Conservation (phyloP, 345 rosid genomes). For the Rhizophora mangle region DNA sequence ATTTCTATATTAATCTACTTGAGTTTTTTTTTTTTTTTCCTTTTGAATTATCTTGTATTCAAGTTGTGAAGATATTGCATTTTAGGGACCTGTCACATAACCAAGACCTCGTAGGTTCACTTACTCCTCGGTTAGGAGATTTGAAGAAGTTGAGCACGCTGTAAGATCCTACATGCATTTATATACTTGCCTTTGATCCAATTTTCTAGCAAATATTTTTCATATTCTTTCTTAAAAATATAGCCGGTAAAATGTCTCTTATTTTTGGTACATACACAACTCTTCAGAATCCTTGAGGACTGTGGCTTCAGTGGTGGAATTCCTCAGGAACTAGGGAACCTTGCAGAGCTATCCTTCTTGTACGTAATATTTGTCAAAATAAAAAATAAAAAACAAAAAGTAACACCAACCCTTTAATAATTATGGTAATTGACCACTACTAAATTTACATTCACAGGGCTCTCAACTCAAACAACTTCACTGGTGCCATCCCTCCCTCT, state of each 20-base stretch:
- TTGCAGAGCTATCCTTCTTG: constrained; percentile 77
- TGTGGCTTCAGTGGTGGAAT: constrained; percentile 84
- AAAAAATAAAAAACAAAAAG: not conserved
- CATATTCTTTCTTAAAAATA: not conserved
- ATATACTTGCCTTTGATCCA: not conserved
- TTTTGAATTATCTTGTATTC: not conserved
- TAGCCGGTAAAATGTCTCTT: not conserved
- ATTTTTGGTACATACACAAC: not conserved
- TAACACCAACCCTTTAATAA: not conserved
- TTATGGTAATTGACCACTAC: not conserved
- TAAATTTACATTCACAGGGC: constrained; percentile 48
- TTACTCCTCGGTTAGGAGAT: constrained; percentile 73
- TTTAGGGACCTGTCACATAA: constrained; percentile 88
- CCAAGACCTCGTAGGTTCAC: constrained; percentile 63
- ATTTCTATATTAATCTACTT: no score
- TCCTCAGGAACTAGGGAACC: constrained; percentile 79
- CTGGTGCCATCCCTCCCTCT: constrained; percentile 71
- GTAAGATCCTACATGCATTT: constrained; percentile 34
- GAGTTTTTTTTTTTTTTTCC: no score
- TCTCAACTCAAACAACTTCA: constrained; percentile 86
- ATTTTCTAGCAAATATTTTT: no score
- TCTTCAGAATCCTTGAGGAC: constrained; percentile 75
- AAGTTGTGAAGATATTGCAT: constrained; percentile 10
- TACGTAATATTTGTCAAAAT: constrained; percentile 35
- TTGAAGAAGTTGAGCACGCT: constrained; percentile 70